Conservation (phyloP, 306 rosid genomes). For the Carpinus viminea region DNA sequence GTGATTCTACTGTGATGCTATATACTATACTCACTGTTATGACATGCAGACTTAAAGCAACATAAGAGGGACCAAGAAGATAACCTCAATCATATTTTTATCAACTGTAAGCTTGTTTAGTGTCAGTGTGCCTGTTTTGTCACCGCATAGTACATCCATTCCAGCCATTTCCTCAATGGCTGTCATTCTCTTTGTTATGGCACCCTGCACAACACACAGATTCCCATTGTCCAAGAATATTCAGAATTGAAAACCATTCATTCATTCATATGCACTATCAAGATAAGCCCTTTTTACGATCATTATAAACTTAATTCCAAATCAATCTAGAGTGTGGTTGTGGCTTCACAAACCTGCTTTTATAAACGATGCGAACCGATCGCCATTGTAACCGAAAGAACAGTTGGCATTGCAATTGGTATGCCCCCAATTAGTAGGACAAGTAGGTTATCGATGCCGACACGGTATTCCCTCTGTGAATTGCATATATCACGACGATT, state of each 20-base stretch:
- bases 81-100: slow-evolving; percentile 63
- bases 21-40: not conserved
- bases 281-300: no score
- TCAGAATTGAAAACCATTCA: not conserved
- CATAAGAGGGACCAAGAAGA: slow-evolving; percentile 17
- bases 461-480: slow-evolving; percentile 35
- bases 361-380: slow-evolving; percentile 66
- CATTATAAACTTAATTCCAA: not conserved
- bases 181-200: slow-evolving; percentile 82
- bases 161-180: slow-evolving; percentile 91
- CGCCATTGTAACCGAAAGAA: slow-evolving; percentile 87
- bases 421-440: slow-evolving; percentile 80
- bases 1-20: not conserved
- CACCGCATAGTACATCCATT: slow-evolving; percentile 77
- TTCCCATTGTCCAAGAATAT: not conserved
- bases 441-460: slow-evolving; percentile 65
- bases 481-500: slow-evolving; percentile 54
- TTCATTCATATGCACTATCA: not conserved
- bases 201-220: slow-evolving; percentile 52
- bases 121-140: slow-evolving; percentile 76
- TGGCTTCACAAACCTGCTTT: slow-evolving; percentile 49
- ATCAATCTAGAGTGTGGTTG: slow-evolving; percentile 4
- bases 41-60: not conserved
- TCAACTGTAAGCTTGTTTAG: slow-evolving; percentile 83
- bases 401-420: slow-evolving; percentile 90